A percentile compares a stretch with the other conserved stretches of the same genome.
phyloP scores from a whole-genome alignment of 108 stramenopile species.

The Skeletonema costatum region DNA sequence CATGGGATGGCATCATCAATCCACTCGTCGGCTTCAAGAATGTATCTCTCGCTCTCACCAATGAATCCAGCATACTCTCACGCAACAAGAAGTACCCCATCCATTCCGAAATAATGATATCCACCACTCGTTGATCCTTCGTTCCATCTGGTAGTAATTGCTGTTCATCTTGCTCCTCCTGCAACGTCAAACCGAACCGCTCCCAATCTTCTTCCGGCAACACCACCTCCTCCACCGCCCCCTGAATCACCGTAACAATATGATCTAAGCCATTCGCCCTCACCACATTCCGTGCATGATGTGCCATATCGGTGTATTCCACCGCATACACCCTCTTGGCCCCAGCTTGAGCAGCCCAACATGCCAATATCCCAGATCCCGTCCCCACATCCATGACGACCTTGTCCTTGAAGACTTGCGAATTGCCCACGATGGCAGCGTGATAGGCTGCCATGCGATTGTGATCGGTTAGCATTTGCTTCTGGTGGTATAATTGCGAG shows the following conservation, averaged over 20 bases:
- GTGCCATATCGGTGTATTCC: slow-evolving; percentile 87
- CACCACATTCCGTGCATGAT: slow-evolving; percentile 91
- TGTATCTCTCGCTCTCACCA: too few relatives aligned
- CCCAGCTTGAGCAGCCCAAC: too few relatives aligned
- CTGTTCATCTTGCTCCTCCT: too few relatives aligned
- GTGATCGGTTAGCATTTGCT: slow-evolving; percentile 98
- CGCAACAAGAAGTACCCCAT: slow-evolving; percentile 99
- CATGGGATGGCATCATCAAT: slow-evolving; percentile 95
- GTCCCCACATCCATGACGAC: too few relatives aligned
- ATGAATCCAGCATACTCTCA: slow-evolving; percentile 40
- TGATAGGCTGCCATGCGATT: slow-evolving; percentile 98
- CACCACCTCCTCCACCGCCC: slow-evolving; percentile 55
- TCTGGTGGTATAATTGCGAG: slow-evolving; percentile 97
- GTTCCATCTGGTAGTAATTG: slow-evolving; percentile 59
- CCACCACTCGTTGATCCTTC: slow-evolving; percentile 73
- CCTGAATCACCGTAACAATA: slow-evolving; percentile 96
- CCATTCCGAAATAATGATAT: slow-evolving; percentile 98
- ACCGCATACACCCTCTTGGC: too few relatives aligned
- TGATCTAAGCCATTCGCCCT: slow-evolving; percentile 89
- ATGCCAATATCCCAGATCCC: too few relatives aligned
- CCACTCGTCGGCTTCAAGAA: slow-evolving; percentile 62
- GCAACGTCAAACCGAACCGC: too few relatives aligned
- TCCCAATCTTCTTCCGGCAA: too few relatives aligned
- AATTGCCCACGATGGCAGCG: slow-evolving; percentile 83
- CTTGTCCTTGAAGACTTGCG: too few relatives aligned